Evolutionary conservation across 1,139 yeast species (phyloP).

Genomic region (Pneumocystis murina): DNA sequence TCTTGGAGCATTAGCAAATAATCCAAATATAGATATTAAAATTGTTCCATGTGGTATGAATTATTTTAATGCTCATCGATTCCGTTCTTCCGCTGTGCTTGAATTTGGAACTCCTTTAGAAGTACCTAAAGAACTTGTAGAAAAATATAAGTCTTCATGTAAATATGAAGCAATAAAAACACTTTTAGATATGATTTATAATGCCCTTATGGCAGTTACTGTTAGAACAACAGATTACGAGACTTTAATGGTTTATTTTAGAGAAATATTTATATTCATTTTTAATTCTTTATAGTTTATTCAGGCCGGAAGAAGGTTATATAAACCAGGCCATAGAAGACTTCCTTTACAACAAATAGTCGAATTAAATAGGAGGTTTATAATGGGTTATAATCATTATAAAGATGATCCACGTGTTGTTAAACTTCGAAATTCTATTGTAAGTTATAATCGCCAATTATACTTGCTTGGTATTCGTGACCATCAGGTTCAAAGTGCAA

Average conservation of each 20-base stretch:
- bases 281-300: slow-evolving; percentile 27
- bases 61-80: slow-evolving; percentile 89
- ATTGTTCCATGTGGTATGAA: slow-evolving; percentile 96
- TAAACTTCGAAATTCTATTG: slow-evolving; percentile 43
- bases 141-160: slow-evolving; percentile 40
- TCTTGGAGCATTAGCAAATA: slow-evolving; percentile 64
- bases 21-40: slow-evolving; percentile 55
- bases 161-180: slow-evolving; percentile 55
- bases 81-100: slow-evolving; percentile 83
- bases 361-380: slow-evolving; percentile 76
- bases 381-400: slow-evolving; percentile 60
- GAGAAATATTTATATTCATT: not conserved
- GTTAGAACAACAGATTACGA: slow-evolving; percentile 88
- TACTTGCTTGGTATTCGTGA: slow-evolving; percentile 65
- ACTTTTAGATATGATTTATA: slow-evolving; percentile 53
- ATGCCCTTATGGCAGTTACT: slow-evolving; percentile 73
- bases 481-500: slow-evolving; percentile 68
- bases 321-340: slow-evolving; percentile 57
- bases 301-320: slow-evolving; percentile 84
- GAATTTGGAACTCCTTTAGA: slow-evolving; percentile 87
- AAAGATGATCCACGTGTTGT: slow-evolving; percentile 58
- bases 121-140: slow-evolving; percentile 48
- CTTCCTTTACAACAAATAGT: slow-evolving; percentile 72
- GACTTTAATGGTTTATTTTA: slow-evolving; percentile 45
- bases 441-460: slow-evolving; percentile 52